A percentile compares a stretch with the other conserved stretches of the same genome.
phyloP scores from a whole-genome alignment of 164 flowering plant species.

The Vitis labrusca region DNA sequence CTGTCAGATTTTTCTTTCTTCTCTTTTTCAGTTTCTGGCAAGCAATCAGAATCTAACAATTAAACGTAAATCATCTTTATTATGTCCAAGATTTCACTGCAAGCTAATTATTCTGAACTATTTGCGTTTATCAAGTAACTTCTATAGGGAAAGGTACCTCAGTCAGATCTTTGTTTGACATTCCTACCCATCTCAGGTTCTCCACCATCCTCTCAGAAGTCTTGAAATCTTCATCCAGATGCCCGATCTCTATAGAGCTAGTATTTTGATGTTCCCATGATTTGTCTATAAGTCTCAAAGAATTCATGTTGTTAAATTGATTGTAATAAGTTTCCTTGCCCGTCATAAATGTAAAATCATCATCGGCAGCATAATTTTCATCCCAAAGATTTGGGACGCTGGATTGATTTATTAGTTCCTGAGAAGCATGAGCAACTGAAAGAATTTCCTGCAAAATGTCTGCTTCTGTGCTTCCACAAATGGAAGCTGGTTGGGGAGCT shows the following conservation, averaged over 20 bases:
- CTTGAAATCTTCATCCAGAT: constrained; percentile 38
- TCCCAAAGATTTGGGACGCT: constrained; percentile 30
- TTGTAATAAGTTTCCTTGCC: constrained; percentile 9
- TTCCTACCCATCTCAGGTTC: constrained; percentile 73
- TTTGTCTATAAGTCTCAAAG: constrained; percentile 22
- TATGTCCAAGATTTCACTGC: no score
- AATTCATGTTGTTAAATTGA: constrained; percentile 20
- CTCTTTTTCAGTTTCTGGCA: no score
- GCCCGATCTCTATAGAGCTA: constrained; percentile 43
- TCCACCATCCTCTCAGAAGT: constrained; percentile 43
- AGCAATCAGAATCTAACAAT: no score
- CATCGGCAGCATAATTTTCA: constrained; percentile 24
- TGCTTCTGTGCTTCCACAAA: constrained; percentile 17
- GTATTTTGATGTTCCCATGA: constrained; percentile 27
- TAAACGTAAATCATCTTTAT: no score
- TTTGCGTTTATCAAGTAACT: neutral
- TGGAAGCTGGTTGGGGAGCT: constrained; percentile 19
- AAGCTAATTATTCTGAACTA: neutral
- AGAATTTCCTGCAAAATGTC: constrained; percentile 69
- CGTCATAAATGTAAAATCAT: constrained; percentile 38
- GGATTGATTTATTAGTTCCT: constrained; percentile 41
- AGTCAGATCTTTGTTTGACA: constrained; percentile 60
- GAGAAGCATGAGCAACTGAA: constrained; percentile 67
- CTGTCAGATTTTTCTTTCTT: no score
- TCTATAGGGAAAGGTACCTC: constrained; percentile 36